Conservation (phyloP, 805 yeast species). For the Lachancea sp. region DNA sequence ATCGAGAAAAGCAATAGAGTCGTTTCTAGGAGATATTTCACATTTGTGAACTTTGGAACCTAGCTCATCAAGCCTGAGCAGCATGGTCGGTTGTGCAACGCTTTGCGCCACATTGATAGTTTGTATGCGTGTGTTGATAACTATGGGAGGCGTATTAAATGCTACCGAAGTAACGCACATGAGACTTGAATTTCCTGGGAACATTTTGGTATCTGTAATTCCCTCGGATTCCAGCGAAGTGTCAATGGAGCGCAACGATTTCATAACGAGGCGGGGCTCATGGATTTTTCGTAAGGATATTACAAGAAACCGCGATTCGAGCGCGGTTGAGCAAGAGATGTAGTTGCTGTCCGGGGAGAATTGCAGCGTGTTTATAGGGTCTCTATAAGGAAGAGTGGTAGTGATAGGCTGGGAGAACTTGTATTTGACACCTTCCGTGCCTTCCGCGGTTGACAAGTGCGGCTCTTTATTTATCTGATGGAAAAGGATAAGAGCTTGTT, state of each 20-base stretch:
- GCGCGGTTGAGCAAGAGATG: slow-evolving; percentile 56
- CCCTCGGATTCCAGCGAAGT: slow-evolving; percentile 79
- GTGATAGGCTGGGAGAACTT: slow-evolving; percentile 51
- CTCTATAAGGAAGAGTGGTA: slow-evolving; percentile 77
- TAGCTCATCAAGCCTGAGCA: slow-evolving; percentile 65
- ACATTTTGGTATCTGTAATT: slow-evolving; percentile 71
- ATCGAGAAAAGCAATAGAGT: slow-evolving; percentile 74
- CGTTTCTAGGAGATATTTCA: slow-evolving; percentile 78
- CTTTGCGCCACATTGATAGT: slow-evolving; percentile 34
- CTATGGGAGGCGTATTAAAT: slow-evolving; percentile 58
- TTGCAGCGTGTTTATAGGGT: slow-evolving; percentile 68
- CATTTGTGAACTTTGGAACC: slow-evolving; percentile 73
- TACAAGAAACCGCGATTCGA: slow-evolving; percentile 74
- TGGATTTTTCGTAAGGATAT: slow-evolving; percentile 58
- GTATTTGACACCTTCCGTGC: slow-evolving; percentile 20
- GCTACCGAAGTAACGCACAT: slow-evolving; percentile 57
- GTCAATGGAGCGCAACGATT: slow-evolving; percentile 56
- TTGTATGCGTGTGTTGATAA: slow-evolving; percentile 58
- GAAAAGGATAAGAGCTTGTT: slow-evolving; percentile 68
- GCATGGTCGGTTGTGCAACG: slow-evolving; percentile 54
- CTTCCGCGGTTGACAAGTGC: not conserved
- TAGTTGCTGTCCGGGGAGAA: slow-evolving; percentile 69
- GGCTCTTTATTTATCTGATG: slow-evolving; percentile 35
- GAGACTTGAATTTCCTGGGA: slow-evolving; percentile 52
- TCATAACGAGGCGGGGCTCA: slow-evolving; percentile 63